Evolutionary conservation across 345 rosid genomes (phyloP).

Genomic region (Eucalyptus curtisii): DNA sequence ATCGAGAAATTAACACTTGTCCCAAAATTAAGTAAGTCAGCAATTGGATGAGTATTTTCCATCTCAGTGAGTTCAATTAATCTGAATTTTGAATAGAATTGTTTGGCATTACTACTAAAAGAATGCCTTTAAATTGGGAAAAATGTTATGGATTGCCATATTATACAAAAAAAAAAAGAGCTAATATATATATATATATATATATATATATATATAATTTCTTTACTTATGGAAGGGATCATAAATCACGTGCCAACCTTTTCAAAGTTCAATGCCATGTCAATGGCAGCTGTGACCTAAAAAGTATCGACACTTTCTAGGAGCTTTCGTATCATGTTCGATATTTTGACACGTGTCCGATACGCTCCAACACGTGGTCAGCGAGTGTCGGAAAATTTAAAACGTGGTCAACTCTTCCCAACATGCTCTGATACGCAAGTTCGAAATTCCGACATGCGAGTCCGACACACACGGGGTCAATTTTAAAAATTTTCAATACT

Average conservation of each 20-base stretch:
- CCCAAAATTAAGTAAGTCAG: neutral
- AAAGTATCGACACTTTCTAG: too few relatives aligned
- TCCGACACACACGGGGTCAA: too few relatives aligned
- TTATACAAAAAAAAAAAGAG: neutral
- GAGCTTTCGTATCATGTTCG: too few relatives aligned
- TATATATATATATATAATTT: too few relatives aligned
- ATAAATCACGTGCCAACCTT: neutral
- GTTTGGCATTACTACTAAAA: neutral
- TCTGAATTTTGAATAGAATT: neutral
- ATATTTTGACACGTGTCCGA: too few relatives aligned
- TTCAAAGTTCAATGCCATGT: neutral
- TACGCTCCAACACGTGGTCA: too few relatives aligned
- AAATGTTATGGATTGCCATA: neutral
- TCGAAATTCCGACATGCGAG: too few relatives aligned
- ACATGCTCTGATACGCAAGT: too few relatives aligned
- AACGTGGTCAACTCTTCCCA: too few relatives aligned
- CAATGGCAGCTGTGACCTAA: neutral
- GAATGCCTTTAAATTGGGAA: neutral
- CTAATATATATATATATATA: too few relatives aligned
- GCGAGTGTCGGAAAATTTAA: too few relatives aligned
- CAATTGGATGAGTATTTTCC: neutral
- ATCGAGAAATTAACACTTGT: neutral
- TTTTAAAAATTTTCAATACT: too few relatives aligned
- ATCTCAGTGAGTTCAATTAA: neutral
- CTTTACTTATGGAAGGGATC: neutral